Conservation (phyloP, 2,329 filamentous ascomycete species). For the Xylariaceae sp. region DNA sequence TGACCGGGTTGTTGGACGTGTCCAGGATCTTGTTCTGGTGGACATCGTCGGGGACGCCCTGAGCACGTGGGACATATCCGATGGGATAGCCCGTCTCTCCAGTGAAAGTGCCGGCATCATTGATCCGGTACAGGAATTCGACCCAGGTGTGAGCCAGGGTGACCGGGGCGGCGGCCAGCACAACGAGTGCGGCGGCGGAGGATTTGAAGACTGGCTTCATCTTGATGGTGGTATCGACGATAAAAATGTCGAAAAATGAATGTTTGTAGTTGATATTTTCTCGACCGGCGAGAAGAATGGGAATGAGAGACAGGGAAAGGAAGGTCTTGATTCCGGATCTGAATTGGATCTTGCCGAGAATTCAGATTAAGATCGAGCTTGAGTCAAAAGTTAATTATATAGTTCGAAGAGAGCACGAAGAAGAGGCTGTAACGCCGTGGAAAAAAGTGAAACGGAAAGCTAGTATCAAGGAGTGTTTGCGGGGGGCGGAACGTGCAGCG, state of each 20-base stretch:
- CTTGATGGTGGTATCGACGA: not conserved
- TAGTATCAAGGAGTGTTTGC: no score
- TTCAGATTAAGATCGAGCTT: no score
- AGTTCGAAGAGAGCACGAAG: no score
- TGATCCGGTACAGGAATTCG: slow-evolving; percentile 67
- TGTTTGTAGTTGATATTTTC: slow-evolving; percentile 3
- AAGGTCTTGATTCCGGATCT: not conserved
- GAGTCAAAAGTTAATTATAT: no score
- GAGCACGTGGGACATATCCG: slow-evolving; percentile 56
- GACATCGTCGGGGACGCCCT: slow-evolving; percentile 52
- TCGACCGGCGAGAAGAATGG: not conserved
- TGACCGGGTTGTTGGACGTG: slow-evolving; percentile 40
- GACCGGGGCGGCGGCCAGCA: slow-evolving; percentile 32
- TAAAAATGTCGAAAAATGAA: not conserved
- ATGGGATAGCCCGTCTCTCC: slow-evolving; percentile 70
- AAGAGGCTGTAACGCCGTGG: no score
- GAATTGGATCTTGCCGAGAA: no score
- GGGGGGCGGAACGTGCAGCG: not conserved
- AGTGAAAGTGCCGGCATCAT: slow-evolving; percentile 66
- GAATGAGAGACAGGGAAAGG: not conserved
- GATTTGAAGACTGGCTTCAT: slow-evolving; percentile 20
- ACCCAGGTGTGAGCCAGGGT: slow-evolving; percentile 71
- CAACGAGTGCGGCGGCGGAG: slow-evolving; percentile 17
- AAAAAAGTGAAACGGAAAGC: no score
- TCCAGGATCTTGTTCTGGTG: slow-evolving; percentile 54